Evolutionary conservation across 805 yeast species (phyloP).

Genomic region (Saccharomycopsis amapae): DNA sequence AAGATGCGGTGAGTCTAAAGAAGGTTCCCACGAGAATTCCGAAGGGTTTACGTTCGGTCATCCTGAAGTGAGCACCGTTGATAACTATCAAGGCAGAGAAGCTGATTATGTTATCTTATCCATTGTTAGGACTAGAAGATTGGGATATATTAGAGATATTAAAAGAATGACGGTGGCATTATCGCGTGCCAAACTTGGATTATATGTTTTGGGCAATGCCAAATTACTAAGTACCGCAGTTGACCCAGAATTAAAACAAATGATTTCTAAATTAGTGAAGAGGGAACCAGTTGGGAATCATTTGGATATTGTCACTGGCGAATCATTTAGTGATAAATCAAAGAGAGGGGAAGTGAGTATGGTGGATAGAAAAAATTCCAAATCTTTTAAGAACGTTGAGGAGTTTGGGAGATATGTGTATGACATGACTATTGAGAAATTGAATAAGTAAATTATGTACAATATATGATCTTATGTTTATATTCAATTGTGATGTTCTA

Average conservation of each 20-base stretch:
- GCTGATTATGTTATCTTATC: slow-evolving; percentile 32
- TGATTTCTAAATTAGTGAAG: slow-evolving; percentile 2
- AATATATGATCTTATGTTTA: too few relatives aligned
- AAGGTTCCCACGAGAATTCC: slow-evolving; percentile 29
- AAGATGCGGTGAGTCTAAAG: slow-evolving; percentile 33
- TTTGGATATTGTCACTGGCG: slow-evolving; percentile 37
- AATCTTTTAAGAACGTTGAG: too few relatives aligned
- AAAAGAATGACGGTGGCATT: slow-evolving; percentile 26
- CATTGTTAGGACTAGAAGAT: slow-evolving; percentile 28
- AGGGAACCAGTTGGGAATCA: slow-evolving; percentile 24
- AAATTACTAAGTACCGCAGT: background rate
- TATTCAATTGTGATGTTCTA: too few relatives aligned
- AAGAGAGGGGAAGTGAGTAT: too few relatives aligned
- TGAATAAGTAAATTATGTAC: too few relatives aligned
- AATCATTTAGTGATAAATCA: too few relatives aligned
- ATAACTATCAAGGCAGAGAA: slow-evolving; percentile 26
- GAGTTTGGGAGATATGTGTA: background rate
- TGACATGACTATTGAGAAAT: background rate
- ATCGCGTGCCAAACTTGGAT: slow-evolving; percentile 30
- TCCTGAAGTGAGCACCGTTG: slow-evolving; percentile 27
- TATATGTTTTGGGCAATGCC: slow-evolving; percentile 28
- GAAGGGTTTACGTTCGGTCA: too few relatives aligned
- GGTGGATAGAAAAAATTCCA: too few relatives aligned
- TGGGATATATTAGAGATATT: slow-evolving; percentile 26
- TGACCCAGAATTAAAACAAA: background rate